Evolutionary conservation across 495 filamentous ascomycete species (phyloP).

Genomic region (Hypoxylon fragiforme): DNA sequence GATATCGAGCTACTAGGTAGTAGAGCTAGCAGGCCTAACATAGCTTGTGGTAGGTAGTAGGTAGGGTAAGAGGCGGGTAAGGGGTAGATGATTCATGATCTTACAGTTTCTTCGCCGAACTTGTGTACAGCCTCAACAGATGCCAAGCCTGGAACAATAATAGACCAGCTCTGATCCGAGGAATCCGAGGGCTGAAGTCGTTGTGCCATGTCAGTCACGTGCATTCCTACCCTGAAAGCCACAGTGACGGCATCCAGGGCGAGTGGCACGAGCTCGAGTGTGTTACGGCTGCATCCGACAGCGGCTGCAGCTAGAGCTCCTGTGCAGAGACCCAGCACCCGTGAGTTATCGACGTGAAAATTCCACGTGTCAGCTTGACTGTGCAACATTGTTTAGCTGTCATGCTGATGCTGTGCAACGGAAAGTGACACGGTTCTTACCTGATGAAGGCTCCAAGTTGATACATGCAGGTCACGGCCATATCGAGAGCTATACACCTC

Average conservation of each 20-base stretch:
- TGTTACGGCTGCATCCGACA: conserved; percentile 59
- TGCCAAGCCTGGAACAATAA: conserved; percentile 19
- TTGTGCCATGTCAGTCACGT: conserved; percentile 16
- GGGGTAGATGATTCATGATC: too few species aligned
- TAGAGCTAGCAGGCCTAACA: not conserved
- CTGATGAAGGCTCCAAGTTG: conserved; percentile 41
- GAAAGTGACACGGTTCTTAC: conserved; percentile 7
- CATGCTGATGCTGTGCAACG: not conserved
- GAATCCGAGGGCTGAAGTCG: not conserved
- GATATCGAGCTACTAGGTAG: not conserved
- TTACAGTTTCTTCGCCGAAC: conserved; percentile 18
- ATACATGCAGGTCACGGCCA: conserved; percentile 41
- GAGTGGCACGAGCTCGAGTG: conserved; percentile 61
- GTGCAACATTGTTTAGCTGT: not conserved
- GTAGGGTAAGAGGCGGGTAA: too few species aligned
- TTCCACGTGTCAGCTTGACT: conserved; percentile 1
- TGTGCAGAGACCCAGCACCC: conserved; percentile 58
- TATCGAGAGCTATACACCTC: conserved; percentile 36
- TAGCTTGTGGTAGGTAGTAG: too few species aligned
- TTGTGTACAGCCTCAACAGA: conserved; percentile 15
- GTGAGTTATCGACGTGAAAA: not conserved
- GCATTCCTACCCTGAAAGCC: conserved; percentile 63
- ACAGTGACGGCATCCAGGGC: conserved; percentile 66
- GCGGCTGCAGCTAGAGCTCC: conserved; percentile 65
- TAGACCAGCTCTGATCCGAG: conserved; percentile 32